Conservation (phyloP, 495 filamentous ascomycete species). For the Penicillium desertorum region DNA sequence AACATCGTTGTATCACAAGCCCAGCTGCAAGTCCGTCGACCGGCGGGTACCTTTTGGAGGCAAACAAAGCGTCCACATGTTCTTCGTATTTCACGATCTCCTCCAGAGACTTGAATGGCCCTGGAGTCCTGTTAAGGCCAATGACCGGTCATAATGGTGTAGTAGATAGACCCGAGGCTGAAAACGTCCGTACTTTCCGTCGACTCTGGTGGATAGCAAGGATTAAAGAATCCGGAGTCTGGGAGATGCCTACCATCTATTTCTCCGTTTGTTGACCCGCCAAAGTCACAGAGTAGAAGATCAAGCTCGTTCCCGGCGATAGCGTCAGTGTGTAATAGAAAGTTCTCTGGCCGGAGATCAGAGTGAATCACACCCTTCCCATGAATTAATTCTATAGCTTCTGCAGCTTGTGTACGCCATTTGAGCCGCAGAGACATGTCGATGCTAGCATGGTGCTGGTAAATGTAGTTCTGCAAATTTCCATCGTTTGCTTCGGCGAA, state of each 20-base stretch:
- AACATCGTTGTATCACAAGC: constrained; percentile 23
- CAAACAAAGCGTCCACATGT: constrained; percentile 18
- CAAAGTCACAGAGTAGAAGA: constrained; percentile 31
- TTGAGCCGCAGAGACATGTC: constrained; percentile 20
- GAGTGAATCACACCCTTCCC: constrained; percentile 27
- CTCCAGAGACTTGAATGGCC: constrained; percentile 19
- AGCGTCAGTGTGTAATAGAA: constrained; percentile 22
- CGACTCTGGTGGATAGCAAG: constrained; percentile 16
- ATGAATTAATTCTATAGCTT: constrained; percentile 23
- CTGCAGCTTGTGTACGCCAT: constrained; percentile 26
- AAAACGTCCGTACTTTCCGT: constrained; percentile 29
- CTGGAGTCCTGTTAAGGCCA: constrained; percentile 31
- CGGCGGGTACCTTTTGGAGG: constrained; percentile 16
- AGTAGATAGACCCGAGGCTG: constrained; percentile 31
- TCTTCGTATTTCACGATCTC: constrained; percentile 16
- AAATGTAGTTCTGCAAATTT: constrained; percentile 22
- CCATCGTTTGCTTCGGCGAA: constrained; percentile 24
- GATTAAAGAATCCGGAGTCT: constrained; percentile 27
- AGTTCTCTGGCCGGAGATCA: constrained; percentile 27
- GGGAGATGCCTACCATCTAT: constrained; percentile 30
- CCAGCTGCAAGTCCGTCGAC: constrained; percentile 18
- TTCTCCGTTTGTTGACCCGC: constrained; percentile 26
- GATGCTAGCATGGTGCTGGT: constrained; percentile 17
- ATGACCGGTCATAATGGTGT: constrained; percentile 33
- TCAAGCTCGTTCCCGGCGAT: constrained; percentile 15